Evolutionary conservation across 306 rosid species (phyloP).

Genomic region (Gynostemma pentaphyllum): DNA sequence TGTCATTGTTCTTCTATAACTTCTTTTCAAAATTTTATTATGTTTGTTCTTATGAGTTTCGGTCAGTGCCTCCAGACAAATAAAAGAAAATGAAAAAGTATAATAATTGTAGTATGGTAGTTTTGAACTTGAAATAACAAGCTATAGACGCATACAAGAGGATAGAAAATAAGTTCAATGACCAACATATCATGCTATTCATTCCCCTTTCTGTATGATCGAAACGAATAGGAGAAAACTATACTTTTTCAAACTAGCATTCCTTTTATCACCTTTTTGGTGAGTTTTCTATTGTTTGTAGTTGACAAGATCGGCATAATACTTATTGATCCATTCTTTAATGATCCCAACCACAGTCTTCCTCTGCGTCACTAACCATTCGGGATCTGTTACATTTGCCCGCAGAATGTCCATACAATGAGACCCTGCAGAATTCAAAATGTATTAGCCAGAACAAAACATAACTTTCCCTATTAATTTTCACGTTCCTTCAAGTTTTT

Average conservation of each 20-base stretch:
- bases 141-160: too few relatives aligned
- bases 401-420: conserved; percentile 23
- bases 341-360: conserved; percentile 19
- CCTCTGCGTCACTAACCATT: not conserved
- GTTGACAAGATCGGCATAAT: conserved; percentile 15
- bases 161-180: too few relatives aligned
- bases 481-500: not conserved
- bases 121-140: too few relatives aligned
- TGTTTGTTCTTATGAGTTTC: not conserved
- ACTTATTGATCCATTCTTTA: conserved; percentile 23
- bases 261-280: not conserved
- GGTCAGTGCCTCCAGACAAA: not conserved
- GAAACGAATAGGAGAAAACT: too few relatives aligned
- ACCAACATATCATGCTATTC: too few relatives aligned
- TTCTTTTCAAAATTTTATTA: not conserved
- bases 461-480: not conserved
- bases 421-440: conserved; percentile 28
- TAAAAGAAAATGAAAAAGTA: too few relatives aligned
- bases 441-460: not conserved
- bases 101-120: too few relatives aligned
- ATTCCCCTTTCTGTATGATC: too few relatives aligned
- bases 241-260: too few relatives aligned
- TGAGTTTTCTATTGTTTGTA: not conserved
- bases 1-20: not conserved
- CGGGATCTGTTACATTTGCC: not conserved